Base-by-base conservation (phyloP, 805 yeast genomes). In the Priceomyces haplophilus region DNA sequence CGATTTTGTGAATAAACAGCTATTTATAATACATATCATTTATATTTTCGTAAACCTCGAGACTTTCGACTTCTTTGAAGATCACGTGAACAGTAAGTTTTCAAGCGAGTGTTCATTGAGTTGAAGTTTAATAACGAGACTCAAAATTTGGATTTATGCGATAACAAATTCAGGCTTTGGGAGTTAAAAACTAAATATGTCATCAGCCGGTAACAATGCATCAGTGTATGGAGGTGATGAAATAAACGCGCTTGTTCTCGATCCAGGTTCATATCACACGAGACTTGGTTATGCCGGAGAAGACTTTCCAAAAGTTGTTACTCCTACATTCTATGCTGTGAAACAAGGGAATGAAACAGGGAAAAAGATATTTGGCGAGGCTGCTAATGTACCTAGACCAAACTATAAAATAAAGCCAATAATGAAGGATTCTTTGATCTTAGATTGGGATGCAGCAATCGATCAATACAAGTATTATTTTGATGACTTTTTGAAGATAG, bases 271-370 rank as follows among this genome's bases (percentile, higher is more conserved):
- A 8, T 80, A 74, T 47, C 69, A 80, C 46, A 88, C 97, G 5
- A 80, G 91, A 41, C 80, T 84, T 15, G 99, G 99, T 1, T 89
- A 79, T 62, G 90, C 97, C 3, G 98, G 98, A 8, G 91, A 88
- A 44, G 97, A 90, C 58, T 75, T 79, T 41, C 99, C 99, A 10
- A 78, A 83, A 49, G 67, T 82, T 3, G 78, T 85, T 18, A 61
- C 83, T 10, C 93, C 97, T 2, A 85, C 96, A 0, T 75, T 62
- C 46, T 88, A 79, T 55, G 41, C 34, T 24, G 23, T 30, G 37
- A 45, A 24, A 47, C 42, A 36, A 44, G 39, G 37, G n/a, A 41
- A 27, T 37, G 62, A 60, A 42, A 71, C 45, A 49, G 40, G 44
- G 19, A 54, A 48, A 45, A 56, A 50, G 42, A 43, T 69, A 41